Base-by-base conservation (phyloP, 1,284 basidiomycete species). In the Marasmius fiardii region DNA sequence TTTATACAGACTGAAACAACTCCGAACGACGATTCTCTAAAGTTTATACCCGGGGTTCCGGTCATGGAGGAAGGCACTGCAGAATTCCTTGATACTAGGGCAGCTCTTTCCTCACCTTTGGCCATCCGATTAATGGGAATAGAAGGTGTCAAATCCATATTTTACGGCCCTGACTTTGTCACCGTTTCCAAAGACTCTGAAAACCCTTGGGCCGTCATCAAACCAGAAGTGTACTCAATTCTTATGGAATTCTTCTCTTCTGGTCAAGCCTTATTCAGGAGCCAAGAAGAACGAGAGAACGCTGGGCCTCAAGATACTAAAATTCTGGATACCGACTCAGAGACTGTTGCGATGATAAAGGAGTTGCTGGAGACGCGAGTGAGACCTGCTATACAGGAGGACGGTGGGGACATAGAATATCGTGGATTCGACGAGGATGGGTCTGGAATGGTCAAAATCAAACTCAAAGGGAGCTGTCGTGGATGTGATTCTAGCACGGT, bases 331-430 rank as follows among this genome's bases (percentile, higher is more conserved):
- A 93, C 91, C 1, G 96, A 99, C 69, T 90, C 90, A n/a, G 96
- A 99, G 70, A 92, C 93, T 1, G 93, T 99, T 2, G 97, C 93
- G 12, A 99, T 99, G 96, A 95, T 99, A 67, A 99, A 99, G 73
- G 96, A 99, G 73, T 70, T 99, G 50, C 76, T 99, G 55, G 96
- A 98, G 69, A 98, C 96, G 0, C 78, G 96, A 5, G 94, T 99
- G 14, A 77, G 97, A 52, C 96, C 97, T 1, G 93, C 95, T 1
- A 98, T 99, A 63, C 94, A 95, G 89, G 93, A 95, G 68, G 93
- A 95, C 58, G 93, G 93, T 0, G 93, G 93, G 2, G 92, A 94
- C 65, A 90, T 94, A 51, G 92, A 94, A 70, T 94, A 88, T 67
- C 77, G 88, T 43, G 90, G 83, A 4, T 92, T 88, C 68, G 80